Evolutionary conservation across 139 green algal species (phyloP), one percentile per base, ranked within the genome.

Genomic region (Volvox reticuliferus): DNA sequence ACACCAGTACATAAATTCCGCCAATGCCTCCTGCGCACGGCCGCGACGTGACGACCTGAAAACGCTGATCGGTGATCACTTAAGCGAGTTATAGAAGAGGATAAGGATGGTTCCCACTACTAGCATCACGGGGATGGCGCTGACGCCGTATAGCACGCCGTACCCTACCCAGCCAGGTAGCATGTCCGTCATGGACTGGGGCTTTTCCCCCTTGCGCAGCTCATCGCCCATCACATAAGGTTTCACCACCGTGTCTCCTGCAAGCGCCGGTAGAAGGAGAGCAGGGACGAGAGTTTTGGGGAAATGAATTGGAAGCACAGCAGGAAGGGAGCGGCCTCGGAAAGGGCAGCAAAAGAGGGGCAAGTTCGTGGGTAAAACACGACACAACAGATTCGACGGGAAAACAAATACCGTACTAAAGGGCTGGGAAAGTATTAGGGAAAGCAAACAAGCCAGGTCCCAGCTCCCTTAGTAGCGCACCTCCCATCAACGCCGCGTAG

Each of bases 111-210:
- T 95, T 33, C 76, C 90, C 6, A 97, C 62, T n/a, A 92, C 96
- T 61, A 99, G 95, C 35, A 99, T n/a, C 19, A 98, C 93, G 24
- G 97, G 97, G 37, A 97, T 93, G 36, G 93, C 83, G 33, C 93
- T 97, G 35, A 99, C 91, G 36, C 95, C 90, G 86, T 99, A 99
- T 24, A 99, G 93, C 26, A 94, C 93, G 78, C 95, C 92, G 86
- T 97, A 98, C 19, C 97, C 97, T 33, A 99, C 91, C 97, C 96
- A 98, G 81, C 96, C 96, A 19, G 96, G 97, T 88, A 99, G 91
- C 87, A 95, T 93, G 92, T 98, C 96, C 16, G 36, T 97, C 87
- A 93, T 61, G 32, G 22, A 26, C 88, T 97, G 93, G 22, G 96
- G 95, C 93, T 95, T 93, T 76, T 99, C 96, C 20, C 91, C 92